Conservation (phyloP, 768 basidiomycete species). For the Calocera cornea region DNA sequence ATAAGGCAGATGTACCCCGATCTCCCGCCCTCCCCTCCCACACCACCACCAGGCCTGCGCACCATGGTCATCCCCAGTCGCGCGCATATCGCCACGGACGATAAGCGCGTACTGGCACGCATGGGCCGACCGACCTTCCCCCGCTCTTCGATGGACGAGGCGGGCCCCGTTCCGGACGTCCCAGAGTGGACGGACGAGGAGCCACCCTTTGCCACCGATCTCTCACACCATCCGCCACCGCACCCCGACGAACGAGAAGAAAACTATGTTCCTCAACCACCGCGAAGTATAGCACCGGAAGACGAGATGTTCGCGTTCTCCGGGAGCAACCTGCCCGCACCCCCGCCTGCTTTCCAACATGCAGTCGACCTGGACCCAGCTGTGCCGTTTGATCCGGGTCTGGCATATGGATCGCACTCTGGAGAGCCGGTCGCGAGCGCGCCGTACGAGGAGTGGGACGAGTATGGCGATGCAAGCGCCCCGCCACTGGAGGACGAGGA, state of each 20-base stretch:
- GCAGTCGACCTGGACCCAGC: neutral
- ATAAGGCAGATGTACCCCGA: neutral
- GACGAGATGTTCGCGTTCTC: conserved; percentile 1
- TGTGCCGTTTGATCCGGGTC: neutral
- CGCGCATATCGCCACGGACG: neutral
- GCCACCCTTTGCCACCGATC: neutral
- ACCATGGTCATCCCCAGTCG: neutral
- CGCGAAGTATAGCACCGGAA: neutral
- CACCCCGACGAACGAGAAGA: neutral
- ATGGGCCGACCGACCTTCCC: neutral
- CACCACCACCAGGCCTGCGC: neutral
- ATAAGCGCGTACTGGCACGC: neutral
- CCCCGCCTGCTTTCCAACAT: neutral
- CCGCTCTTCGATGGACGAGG: neutral
- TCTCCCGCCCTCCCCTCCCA: neutral
- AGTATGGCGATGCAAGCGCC: neutral
- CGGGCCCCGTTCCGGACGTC: neutral
- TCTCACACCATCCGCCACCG: neutral
- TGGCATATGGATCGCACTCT: neutral
- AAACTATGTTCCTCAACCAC: neutral
- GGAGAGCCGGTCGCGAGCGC: neutral
- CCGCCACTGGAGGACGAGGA: neutral
- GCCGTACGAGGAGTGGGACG: neutral
- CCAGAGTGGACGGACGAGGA: neutral
- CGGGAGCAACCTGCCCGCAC: neutral